A percentile compares a stretch with the other conserved stretches of the same genome.
Conservation (phyloP, 192 early-diverging fungal species). For the Dissophora globulifera region DNA sequence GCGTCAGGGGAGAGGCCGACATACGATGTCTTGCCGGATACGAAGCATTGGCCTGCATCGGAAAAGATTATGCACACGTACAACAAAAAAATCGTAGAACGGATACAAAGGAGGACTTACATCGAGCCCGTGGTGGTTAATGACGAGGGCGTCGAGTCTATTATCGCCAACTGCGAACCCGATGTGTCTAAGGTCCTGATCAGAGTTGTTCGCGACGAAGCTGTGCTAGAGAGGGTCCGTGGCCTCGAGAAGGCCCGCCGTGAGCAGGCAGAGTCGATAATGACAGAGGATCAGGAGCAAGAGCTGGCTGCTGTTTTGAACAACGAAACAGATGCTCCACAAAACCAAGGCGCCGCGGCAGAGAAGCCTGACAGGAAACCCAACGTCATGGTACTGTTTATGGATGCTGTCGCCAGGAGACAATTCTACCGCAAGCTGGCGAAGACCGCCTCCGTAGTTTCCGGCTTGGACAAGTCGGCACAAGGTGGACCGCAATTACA, state of each 20-base stretch:
- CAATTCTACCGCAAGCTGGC: constrained; percentile 66
- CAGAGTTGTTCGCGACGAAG: constrained; percentile 23
- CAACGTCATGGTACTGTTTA: constrained; percentile 63
- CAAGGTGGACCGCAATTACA: constrained; percentile 43
- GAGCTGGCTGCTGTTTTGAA: constrained; percentile 2
- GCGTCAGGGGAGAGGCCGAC: constrained; percentile 12
- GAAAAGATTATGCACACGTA: constrained; percentile 56
- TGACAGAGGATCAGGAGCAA: constrained; percentile 7
- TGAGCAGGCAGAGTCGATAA: constrained; percentile 10
- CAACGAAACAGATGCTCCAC: no score
- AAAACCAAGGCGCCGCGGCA: no score
- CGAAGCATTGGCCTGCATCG: constrained; percentile 55
- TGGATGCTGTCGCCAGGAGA: constrained; percentile 62
- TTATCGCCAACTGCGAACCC: constrained; percentile 60
- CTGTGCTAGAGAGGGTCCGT: constrained; percentile 21
- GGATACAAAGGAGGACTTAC: constrained; percentile 28
- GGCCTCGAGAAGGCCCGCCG: constrained; percentile 6
- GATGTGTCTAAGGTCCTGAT: constrained; percentile 42
- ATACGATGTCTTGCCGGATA: constrained; percentile 64
- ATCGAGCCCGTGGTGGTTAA: constrained; percentile 31
- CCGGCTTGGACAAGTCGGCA: constrained; percentile 36
- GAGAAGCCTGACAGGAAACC: constrained; percentile 24
- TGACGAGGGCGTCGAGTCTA: constrained; percentile 46
- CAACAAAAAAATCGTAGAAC: constrained; percentile 56
- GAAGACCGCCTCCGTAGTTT: constrained; percentile 51